These are phyloP conservation scores for Medicago ruthenica DNA, from an alignment of 306 rosid genomes.

Conservation along the genomic window DNA sequence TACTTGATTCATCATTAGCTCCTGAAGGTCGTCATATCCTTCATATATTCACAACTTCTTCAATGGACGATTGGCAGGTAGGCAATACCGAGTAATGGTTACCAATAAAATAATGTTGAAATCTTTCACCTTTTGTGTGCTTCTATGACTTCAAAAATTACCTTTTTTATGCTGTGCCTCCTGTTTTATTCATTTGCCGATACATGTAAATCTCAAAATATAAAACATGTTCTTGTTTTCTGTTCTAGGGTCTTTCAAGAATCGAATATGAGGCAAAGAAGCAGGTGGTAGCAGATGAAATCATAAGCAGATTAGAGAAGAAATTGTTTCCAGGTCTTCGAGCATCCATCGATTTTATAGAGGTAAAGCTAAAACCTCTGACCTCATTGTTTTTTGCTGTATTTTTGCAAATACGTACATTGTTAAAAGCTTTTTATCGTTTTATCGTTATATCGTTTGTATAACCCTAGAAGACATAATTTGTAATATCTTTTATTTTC, in stretches of 20 bases:
- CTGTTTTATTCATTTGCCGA: conserved; percentile 12
- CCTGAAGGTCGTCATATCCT: conserved; percentile 90
- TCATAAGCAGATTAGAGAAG: conserved; percentile 77
- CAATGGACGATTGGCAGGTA: conserved; percentile 94
- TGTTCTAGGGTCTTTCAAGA: conserved; percentile 70
- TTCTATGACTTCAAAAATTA: conserved; percentile 24
- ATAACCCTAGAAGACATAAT: background rate
- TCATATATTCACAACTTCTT: conserved; percentile 94
- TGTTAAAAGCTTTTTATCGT: too few species aligned
- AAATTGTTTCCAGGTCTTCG: conserved; percentile 84
- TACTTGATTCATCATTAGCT: conserved; percentile 88
- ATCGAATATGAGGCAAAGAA: conserved; percentile 84
- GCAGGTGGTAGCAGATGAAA: conserved; percentile 78
- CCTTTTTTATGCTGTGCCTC: conserved; percentile 19
- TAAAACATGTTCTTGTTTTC: conserved; percentile 33
- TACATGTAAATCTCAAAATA: conserved; percentile 24
- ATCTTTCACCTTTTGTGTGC: conserved; percentile 19
- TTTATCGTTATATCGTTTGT: background rate
- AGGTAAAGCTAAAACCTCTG: conserved; percentile 55
- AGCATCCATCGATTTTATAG: conserved; percentile 78
- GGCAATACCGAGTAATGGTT: conserved; percentile 31
- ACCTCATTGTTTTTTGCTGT: background rate
- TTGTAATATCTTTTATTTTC: background rate
- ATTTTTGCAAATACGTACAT: too few species aligned
- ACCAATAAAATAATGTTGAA: conserved; percentile 34